These are phyloP conservation scores for Begonia loranthoides DNA, from an alignment of 306 rosid genomes.

Conservation along the genomic window DNA sequence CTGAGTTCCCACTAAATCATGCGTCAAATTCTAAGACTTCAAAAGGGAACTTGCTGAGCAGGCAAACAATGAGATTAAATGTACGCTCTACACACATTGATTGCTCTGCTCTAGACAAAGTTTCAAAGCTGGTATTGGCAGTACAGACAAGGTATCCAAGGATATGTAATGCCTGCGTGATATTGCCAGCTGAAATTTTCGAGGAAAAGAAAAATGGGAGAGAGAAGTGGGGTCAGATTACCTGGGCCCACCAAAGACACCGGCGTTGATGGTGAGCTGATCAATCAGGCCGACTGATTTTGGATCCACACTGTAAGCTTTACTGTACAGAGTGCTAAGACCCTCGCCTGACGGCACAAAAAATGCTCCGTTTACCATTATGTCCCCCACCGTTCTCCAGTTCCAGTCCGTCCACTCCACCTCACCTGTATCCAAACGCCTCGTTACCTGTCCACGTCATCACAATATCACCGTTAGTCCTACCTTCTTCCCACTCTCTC, in stretches of 20 bases:
- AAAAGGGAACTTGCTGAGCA: no score
- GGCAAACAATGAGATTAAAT: no score
- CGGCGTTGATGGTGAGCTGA: conserved; percentile 62
- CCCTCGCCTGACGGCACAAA: conserved; percentile 67
- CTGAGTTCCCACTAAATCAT: no score
- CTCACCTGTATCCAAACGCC: conserved; percentile 75
- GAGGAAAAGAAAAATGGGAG: neutral
- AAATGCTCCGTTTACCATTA: conserved; percentile 85
- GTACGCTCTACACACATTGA: neutral
- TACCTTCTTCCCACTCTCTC: no score
- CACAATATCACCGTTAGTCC: no score
- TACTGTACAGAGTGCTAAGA: conserved; percentile 31
- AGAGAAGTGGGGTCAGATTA: conserved; percentile 3
- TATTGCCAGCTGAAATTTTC: no score
- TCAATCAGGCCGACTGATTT: conserved; percentile 55
- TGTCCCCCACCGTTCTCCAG: conserved; percentile 78
- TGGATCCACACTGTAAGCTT: conserved; percentile 58
- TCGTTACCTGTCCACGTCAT: conserved; percentile 45
- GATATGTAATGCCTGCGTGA: neutral
- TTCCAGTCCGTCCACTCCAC: conserved; percentile 64
- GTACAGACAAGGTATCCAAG: no score
- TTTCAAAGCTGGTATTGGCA: no score
- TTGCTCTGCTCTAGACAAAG: neutral
- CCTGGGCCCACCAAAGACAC: conserved; percentile 91
- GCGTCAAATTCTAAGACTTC: no score